phyloP scores from a whole-genome alignment of 1,284 basidiomycete genomes.

The Ganoderma meredithae region DNA sequence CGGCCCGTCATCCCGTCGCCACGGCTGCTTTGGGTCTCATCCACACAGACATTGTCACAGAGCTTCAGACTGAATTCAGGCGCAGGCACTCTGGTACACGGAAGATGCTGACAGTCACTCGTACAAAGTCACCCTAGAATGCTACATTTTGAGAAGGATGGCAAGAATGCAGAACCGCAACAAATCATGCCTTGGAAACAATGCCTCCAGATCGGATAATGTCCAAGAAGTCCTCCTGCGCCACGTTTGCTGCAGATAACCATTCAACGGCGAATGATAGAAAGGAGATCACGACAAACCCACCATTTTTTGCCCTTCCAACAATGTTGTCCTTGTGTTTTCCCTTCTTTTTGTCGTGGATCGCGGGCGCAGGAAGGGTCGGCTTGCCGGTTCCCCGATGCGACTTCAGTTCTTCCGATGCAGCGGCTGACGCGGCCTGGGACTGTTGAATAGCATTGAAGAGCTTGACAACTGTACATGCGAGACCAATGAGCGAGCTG shows the following conservation, averaged over 20 bases:
- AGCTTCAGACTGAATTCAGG: no score
- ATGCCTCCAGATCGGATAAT: slow-evolving; percentile 79
- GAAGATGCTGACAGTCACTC: not conserved
- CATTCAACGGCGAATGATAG: not conserved
- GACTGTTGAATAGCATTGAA: slow-evolving; percentile 86
- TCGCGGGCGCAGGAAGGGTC: slow-evolving; percentile 67
- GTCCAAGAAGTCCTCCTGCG: slow-evolving; percentile 78
- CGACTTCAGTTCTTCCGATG: slow-evolving; percentile 63
- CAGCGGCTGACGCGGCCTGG: slow-evolving; percentile 60
- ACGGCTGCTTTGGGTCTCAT: not conserved
- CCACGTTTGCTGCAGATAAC: slow-evolving; percentile 54
- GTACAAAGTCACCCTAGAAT: not conserved
- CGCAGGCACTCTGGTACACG: not conserved
- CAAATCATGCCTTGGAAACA: slow-evolving; percentile 41
- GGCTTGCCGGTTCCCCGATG: slow-evolving; percentile 76
- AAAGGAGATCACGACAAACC: slow-evolving; percentile 29
- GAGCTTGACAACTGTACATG: slow-evolving; percentile 71
- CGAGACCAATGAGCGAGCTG: not conserved
- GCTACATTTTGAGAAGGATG: not conserved
- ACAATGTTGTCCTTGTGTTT: slow-evolving; percentile 62
- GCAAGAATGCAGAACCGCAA: not conserved
- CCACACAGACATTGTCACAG: no score
- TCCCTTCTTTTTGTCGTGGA: slow-evolving; percentile 58
- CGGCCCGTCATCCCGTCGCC: not conserved
- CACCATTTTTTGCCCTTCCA: slow-evolving; percentile 64